Evolutionary conservation across 768 basidiomycete genomes (phyloP), one percentile per base, ranked within the genome.

Genomic region (Hemileccinum impolitum): DNA sequence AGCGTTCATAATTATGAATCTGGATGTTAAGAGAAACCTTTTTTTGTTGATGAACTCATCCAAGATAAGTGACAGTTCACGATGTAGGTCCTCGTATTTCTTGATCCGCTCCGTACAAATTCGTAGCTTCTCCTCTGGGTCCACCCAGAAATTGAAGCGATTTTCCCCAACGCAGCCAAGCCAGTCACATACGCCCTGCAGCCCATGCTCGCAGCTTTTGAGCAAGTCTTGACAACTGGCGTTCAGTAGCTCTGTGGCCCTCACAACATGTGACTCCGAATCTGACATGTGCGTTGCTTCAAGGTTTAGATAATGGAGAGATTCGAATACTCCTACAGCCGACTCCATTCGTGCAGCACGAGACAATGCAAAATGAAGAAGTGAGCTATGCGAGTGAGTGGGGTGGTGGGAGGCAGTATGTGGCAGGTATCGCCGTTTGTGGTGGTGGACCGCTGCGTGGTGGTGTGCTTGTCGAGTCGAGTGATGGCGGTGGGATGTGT

Each of bases 271-370:
- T 15, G 63, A 62, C 14, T 72, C 72, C 2, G 70, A 67, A 48
- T 75, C 62, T 1, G 79, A 63, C 31, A 82, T 63, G 34, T 76
- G 65, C 26, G 67, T 76, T 23, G 78, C 75, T 59, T 89, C 86
- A 3, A 89, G 69, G 53, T 87, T 79, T 48, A 87, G 69, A 60
- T 87, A 89, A 25, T 79, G 67, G 56, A 87, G 81, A 3, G 78
- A 79, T 68, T 89, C 87, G 51, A 89, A 89, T 13, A 86, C 80
- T 2, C 85, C 87, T 1, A 89, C 87, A 0, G 77, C 77, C 25
- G 74, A 69, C 57, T 87, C 82, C 18, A 54, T 56, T 53, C 64
- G 70, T 26, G 60, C 50, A 10, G 54, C 48, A 26, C 57, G 68
- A 28, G 64, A 60, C 14, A 71, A 52, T 0, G 76, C 62, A 9